Evolutionary conservation across 225 moss, liverwort and hornwort species (phyloP).

Genomic region (Physcomitrellopsis africana): DNA sequence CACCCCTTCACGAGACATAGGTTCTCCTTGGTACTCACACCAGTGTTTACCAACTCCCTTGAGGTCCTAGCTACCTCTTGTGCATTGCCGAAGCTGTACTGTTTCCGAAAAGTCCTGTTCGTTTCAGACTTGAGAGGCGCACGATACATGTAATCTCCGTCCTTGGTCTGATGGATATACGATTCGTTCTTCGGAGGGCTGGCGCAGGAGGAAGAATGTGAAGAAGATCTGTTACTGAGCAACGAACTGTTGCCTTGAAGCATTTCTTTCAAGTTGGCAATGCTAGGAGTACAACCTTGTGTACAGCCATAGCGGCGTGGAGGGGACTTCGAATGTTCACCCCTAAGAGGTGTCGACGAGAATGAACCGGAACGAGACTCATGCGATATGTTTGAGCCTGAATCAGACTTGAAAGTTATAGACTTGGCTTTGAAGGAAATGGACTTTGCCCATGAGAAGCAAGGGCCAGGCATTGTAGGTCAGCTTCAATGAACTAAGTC

Average conservation of each 20-base stretch:
- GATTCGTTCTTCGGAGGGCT: slow-evolving; percentile 41
- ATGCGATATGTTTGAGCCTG: slow-evolving; percentile 43
- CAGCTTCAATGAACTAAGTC: not conserved
- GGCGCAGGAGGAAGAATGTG: slow-evolving; percentile 33
- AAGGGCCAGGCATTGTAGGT: slow-evolving; percentile 52
- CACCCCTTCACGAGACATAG: slow-evolving; percentile 53
- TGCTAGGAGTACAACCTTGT: slow-evolving; percentile 51
- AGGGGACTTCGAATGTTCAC: slow-evolving; percentile 25
- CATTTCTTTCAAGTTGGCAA: slow-evolving; percentile 49
- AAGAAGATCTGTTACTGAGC: slow-evolving; percentile 35
- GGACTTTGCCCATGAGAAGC: slow-evolving; percentile 57
- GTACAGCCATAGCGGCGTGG: slow-evolving; percentile 37
- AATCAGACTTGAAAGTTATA: slow-evolving; percentile 47
- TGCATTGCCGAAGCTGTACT: slow-evolving; percentile 36
- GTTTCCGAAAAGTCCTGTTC: slow-evolving; percentile 44
- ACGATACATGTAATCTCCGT: slow-evolving; percentile 39
- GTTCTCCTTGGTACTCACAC: slow-evolving; percentile 30
- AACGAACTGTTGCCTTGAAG: slow-evolving; percentile 40
- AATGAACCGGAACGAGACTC: slow-evolving; percentile 54
- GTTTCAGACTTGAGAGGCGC: slow-evolving; percentile 33
- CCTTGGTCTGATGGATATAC: slow-evolving; percentile 38
- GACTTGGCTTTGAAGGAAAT: slow-evolving; percentile 49
- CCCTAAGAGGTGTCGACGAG: slow-evolving; percentile 43
- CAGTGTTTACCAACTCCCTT: not conserved
- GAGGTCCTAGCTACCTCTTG: slow-evolving; percentile 14